Evolutionary conservation across 768 basidiomycete species (phyloP).

Genomic region (Suillus clintonianus): DNA sequence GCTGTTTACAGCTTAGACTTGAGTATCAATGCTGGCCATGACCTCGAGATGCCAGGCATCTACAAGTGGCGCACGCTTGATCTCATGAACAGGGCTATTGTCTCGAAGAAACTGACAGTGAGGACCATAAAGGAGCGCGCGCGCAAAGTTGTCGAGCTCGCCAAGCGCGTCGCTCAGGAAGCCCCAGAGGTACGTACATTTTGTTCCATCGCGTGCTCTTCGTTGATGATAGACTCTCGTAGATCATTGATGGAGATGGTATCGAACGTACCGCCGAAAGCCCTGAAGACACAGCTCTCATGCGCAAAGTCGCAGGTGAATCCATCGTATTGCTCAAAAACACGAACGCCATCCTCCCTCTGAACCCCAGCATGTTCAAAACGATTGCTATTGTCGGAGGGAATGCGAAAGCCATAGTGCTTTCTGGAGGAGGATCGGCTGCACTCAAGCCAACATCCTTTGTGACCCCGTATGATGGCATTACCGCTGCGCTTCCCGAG

Average conservation of each 20-base stretch:
- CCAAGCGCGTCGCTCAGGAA: conserved; percentile 65
- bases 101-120: conserved; percentile 63
- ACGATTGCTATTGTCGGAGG: conserved; percentile 75
- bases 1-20: conserved; percentile 69
- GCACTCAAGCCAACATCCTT: conserved; percentile 81
- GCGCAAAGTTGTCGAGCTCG: conserved; percentile 63
- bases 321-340: conserved; percentile 81
- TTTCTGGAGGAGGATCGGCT: too few relatives aligned
- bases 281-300: conserved; percentile 59
- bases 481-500: conserved; percentile 53
- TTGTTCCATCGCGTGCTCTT: neutral
- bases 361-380: conserved; percentile 47
- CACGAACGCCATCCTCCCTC: conserved; percentile 41
- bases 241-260: conserved; percentile 75
- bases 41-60: conserved; percentile 78
- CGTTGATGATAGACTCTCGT: neutral
- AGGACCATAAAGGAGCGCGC: conserved; percentile 69
- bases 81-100: conserved; percentile 60
- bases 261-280: conserved; percentile 63
- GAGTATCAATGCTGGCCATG: conserved; percentile 72
- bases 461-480: conserved; percentile 75
- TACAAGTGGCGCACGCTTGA: conserved; percentile 79
- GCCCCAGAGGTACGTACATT: conserved; percentile 57
- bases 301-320: conserved; percentile 65
- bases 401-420: conserved; percentile 62